These are phyloP conservation scores for Pythium pectinolyticum DNA, from an alignment of 352 stramenopile species.

Conservation along the genomic window DNA sequence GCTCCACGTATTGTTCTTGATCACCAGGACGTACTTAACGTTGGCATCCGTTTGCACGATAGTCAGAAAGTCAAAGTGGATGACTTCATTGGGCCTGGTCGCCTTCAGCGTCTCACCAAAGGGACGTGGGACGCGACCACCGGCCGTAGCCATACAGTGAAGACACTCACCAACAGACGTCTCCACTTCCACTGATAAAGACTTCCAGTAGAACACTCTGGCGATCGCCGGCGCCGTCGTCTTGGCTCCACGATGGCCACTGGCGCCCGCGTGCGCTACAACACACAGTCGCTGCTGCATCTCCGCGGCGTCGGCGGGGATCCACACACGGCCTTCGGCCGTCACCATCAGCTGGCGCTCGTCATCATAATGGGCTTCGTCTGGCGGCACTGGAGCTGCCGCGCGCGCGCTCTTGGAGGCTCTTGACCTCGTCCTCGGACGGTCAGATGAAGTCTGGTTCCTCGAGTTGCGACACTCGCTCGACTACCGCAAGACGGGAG, in stretches of 20 bases:
- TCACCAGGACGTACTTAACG: conserved; percentile 27
- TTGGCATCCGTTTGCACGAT: conserved; percentile 12
- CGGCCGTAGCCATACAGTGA: too few species aligned
- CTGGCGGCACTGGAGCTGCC: background rate
- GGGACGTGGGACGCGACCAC: too few species aligned
- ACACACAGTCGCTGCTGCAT: conserved; percentile 29
- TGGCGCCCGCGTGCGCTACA: conserved; percentile 25
- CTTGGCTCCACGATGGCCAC: conserved; percentile 25
- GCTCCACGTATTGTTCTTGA: conserved; percentile 33
- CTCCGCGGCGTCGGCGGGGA: conserved; percentile 3
- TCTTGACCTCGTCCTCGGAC: background rate
- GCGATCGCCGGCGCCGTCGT: conserved; percentile 18
- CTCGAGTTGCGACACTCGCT: conserved; percentile 13
- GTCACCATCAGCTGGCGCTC: background rate
- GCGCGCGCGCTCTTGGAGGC: background rate
- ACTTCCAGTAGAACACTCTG: conserved; percentile 21
- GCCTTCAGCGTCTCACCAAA: too few species aligned
- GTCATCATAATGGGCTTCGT: conserved; percentile 7
- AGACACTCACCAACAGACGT: too few species aligned
- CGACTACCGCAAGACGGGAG: conserved; percentile 5
- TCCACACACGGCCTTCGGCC: background rate
- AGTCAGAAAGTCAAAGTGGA: conserved; percentile 40
- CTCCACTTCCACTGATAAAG: conserved; percentile 12
- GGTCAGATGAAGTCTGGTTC: conserved; percentile 18
- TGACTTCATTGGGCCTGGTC: conserved; percentile 37